Evolutionary conservation across 2,329 filamentous ascomycete species (phyloP).

Genomic region (Pseudogymnoascus verrucosus): DNA sequence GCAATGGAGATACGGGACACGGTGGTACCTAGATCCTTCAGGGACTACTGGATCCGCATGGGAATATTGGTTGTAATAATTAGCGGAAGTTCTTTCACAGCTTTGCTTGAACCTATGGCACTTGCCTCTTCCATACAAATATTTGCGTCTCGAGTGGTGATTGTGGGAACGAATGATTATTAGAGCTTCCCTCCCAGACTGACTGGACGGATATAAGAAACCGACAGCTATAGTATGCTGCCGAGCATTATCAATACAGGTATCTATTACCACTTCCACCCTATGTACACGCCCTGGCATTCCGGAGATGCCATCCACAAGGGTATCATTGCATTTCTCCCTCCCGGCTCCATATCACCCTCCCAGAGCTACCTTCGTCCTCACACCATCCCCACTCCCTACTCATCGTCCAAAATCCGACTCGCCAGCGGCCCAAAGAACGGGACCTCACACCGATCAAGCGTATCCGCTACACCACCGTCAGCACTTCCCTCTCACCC

Average conservation of each 20-base stretch:
- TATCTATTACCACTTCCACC: neutral
- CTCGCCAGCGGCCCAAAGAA: constrained; percentile 80
- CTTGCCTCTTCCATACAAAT: neutral
- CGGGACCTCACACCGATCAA: constrained; percentile 60
- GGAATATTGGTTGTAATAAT: neutral
- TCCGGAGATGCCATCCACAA: neutral
- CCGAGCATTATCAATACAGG: neutral
- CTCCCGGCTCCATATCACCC: neutral
- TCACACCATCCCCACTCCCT: neutral
- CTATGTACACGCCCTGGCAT: neutral
- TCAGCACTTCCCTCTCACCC: constrained; percentile 16
- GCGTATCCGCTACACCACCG: constrained; percentile 44
- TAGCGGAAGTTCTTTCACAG: neutral
- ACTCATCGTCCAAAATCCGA: constrained; percentile 82
- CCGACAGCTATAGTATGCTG: neutral
- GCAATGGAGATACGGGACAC: neutral
- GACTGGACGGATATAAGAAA: neutral
- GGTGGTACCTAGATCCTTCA: neutral
- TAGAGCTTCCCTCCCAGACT: neutral
- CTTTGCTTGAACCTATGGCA: neutral
- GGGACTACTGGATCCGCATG: neutral
- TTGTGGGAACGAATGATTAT: neutral
- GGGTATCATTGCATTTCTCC: neutral
- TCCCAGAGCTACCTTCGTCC: neutral
- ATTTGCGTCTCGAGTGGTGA: neutral